phyloP scores from a whole-genome alignment of 2,329 filamentous ascomycete species.

The Talaromyces sp. region DNA sequence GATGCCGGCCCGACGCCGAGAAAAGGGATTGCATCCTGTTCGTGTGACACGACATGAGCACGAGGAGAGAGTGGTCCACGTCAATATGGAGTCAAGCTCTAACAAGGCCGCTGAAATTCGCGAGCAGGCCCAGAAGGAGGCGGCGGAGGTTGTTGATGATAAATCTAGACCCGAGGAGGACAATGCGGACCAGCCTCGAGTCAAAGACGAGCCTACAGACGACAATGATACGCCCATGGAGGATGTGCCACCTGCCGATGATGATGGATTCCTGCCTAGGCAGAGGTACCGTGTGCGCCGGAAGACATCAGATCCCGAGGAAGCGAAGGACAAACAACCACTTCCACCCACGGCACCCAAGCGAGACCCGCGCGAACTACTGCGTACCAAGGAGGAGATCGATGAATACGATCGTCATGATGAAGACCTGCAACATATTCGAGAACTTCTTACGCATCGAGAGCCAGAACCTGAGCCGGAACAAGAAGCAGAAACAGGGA shows the following conservation, averaged over 20 bases:
- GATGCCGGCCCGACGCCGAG: slow-evolving; percentile 28
- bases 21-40: slow-evolving; percentile 51
- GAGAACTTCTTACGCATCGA: slow-evolving; percentile 36
- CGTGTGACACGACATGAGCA: slow-evolving; percentile 60
- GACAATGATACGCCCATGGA: slow-evolving; percentile 47
- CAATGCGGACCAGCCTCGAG: slow-evolving; percentile 31
- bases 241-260: slow-evolving; percentile 35
- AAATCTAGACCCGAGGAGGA: slow-evolving; percentile 12
- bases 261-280: slow-evolving; percentile 38
- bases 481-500: slow-evolving; percentile 11
- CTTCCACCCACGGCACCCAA: background rate
- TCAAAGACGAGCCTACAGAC: slow-evolving; percentile 60
- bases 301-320: slow-evolving; percentile 28
- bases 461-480: slow-evolving; percentile 23
- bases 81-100: slow-evolving; percentile 58
- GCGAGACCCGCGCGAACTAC: slow-evolving; percentile 32
- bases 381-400: slow-evolving; percentile 46
- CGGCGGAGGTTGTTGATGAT: slow-evolving; percentile 34
- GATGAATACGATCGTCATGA: slow-evolving; percentile 47
- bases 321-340: slow-evolving; percentile 1
- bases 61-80: slow-evolving; percentile 55
- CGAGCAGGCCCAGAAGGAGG: slow-evolving; percentile 35
- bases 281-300: slow-evolving; percentile 40
- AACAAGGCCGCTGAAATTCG: slow-evolving; percentile 48
- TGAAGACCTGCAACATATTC: slow-evolving; percentile 44